Evolutionary conservation across 164 flowering plant genomes (phyloP), one percentile per base, ranked within the genome.

Genomic region (Vitis amurensis): DNA sequence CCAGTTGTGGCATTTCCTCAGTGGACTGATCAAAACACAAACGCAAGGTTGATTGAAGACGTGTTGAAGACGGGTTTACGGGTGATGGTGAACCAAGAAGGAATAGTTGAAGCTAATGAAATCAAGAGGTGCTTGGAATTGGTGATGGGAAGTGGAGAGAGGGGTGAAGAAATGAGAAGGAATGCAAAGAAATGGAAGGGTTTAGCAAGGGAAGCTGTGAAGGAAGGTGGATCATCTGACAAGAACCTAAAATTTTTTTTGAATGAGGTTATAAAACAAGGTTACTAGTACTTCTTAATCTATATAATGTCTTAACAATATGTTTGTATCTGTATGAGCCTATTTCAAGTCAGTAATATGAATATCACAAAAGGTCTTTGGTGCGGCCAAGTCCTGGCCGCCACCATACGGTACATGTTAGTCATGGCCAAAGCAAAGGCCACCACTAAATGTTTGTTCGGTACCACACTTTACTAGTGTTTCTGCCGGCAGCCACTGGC

Each of bases 1-100:
- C 87, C 85, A 11, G 31, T 82, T 71, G 85, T 84, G 73, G 81
- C 72, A 13, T 73, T 79, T 59, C 85, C 87, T 0, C 78, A 75
- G 50, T 79, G 78, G 80, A 4, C 76, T 8, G 87, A 84, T 31
- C 87, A 84, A 50, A 67, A 63, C 56, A 81, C 82, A 3, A 84
- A 80, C 37, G 82, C 82, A 0, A 84, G 70, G 80, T 16, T 84
- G 65, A 58, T 84, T 0, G 79, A 82, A 17, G 82, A 75, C 3
- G 78, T 75, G 64, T 82, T 86, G 85, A 74, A 53, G 74, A 72
- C 67, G 0, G 86, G 86, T 6, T 78, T 78, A 19, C 65, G 83
- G 15, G 84, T 72, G 61, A 67, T 16, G 12, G 73, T 6, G 30
- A 71, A 68, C 8, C 75, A 59, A 4, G 74, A 76, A 13, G 80